phyloP scores from a whole-genome alignment of 1,139 yeast genomes.

The Scheffersomyces insectosa region DNA sequence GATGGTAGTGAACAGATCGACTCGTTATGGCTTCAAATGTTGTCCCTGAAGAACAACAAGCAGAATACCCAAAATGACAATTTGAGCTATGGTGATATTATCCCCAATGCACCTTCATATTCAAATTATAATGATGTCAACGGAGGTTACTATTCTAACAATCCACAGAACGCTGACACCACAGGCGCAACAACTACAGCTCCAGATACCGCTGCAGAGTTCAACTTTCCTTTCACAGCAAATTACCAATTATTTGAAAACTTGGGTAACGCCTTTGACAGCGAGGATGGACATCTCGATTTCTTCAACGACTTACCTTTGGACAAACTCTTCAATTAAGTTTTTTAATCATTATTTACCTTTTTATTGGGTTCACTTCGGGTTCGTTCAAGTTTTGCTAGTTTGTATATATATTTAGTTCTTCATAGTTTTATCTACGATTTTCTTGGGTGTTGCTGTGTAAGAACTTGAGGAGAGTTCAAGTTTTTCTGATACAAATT shows the following conservation, averaged over 20 bases:
- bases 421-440: too few relatives aligned
- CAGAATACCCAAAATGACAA: slow-evolving; percentile 4
- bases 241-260: neutral
- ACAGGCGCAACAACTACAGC: neutral
- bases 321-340: slow-evolving; percentile 13
- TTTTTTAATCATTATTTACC: neutral
- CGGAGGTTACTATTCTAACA: neutral
- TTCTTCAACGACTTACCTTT: slow-evolving; percentile 28
- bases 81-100: neutral
- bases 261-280: neutral
- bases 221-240: neutral
- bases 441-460: too few relatives aligned
- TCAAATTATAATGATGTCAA: neutral
- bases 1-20: slow-evolving; percentile 6
- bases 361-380: slow-evolving; percentile 1
- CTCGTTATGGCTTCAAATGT: slow-evolving; percentile 8
- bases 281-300: slow-evolving; percentile 15
- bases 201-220: neutral
- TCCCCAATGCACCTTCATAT: neutral
- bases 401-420: too few relatives aligned
- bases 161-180: neutral
- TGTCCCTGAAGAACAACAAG: slow-evolving; percentile 3
- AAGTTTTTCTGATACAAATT: too few relatives aligned
- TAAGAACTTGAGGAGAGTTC: too few relatives aligned
- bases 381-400: neutral